Evolutionary conservation across 306 rosid genomes (phyloP).

Genomic region (Vigna angularis): DNA sequence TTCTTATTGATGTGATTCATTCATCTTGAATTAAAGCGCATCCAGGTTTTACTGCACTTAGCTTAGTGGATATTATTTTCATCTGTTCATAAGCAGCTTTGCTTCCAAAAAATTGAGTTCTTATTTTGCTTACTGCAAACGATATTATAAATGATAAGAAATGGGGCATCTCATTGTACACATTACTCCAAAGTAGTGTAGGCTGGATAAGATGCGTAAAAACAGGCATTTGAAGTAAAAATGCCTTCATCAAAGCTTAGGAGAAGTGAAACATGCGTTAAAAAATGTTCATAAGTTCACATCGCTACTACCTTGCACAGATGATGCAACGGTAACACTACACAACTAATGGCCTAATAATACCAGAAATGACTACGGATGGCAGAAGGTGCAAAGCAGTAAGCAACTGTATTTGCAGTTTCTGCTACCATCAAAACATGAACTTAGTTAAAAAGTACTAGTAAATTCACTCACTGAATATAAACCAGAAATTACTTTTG

Average conservation of each 20-base stretch:
- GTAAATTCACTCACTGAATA: slow-evolving; percentile 1
- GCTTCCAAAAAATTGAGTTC: not conserved
- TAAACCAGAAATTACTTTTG: slow-evolving; percentile 56
- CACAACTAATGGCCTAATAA: slow-evolving; percentile 41
- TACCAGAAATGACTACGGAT: slow-evolving; percentile 39
- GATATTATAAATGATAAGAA: not conserved
- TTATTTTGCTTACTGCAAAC: not conserved
- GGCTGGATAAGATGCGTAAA: slow-evolving; percentile 26
- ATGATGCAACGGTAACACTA: slow-evolving; percentile 38
- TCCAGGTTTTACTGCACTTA: not conserved
- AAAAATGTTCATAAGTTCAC: slow-evolving; percentile 24
- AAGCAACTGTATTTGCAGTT: slow-evolving; percentile 57
- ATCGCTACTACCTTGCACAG: slow-evolving; percentile 38
- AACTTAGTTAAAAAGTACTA: slow-evolving; percentile 35
- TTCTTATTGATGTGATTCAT: too few species aligned
- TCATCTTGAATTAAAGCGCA: too few species aligned
- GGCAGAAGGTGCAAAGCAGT: slow-evolving; percentile 51
- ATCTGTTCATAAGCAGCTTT: not conserved
- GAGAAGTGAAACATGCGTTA: slow-evolving; percentile 32
- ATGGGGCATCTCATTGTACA: not conserved
- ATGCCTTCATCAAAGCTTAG: slow-evolving; percentile 4
- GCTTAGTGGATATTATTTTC: not conserved
- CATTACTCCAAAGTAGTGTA: slow-evolving; percentile 8
- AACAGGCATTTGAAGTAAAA: slow-evolving; percentile 34
- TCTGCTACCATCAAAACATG: slow-evolving; percentile 41